These are phyloP conservation scores for Lichtheimia ramosa DNA, from an alignment of 371 early-diverging fungal species.

Conservation along the genomic window DNA sequence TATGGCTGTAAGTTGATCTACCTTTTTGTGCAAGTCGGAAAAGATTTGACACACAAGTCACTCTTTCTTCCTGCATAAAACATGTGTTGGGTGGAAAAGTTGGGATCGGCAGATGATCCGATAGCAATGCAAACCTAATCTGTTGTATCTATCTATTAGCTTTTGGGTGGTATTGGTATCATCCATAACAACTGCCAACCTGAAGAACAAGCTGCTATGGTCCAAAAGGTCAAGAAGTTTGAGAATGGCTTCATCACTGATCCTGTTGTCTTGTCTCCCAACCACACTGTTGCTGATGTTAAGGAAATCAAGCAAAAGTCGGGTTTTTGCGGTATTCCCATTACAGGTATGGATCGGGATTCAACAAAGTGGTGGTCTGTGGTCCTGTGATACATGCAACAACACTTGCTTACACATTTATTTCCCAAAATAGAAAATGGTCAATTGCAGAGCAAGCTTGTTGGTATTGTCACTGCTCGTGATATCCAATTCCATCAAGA, in stretches of 20 bases:
- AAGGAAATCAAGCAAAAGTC: conserved; percentile 79
- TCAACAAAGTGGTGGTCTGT: not conserved
- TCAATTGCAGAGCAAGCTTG: conserved; percentile 82
- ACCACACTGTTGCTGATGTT: conserved; percentile 86
- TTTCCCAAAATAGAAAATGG: conserved; percentile 65
- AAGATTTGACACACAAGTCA: too few species aligned
- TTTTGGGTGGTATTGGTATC: conserved; percentile 95
- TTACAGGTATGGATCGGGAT: conserved; percentile 69
- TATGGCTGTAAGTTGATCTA: conserved; percentile 78
- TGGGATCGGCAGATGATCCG: conserved; percentile 1
- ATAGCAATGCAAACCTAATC: not conserved
- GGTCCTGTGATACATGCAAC: not conserved
- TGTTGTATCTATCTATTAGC: conserved; percentile 25
- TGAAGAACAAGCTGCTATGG: conserved; percentile 96
- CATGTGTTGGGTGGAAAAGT: too few species aligned
- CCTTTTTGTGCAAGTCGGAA: too few species aligned
- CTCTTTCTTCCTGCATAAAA: too few species aligned
- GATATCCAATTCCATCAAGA: conserved; percentile 92
- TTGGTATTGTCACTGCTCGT: conserved; percentile 95
- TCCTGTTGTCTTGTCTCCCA: conserved; percentile 85
- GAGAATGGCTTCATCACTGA: conserved; percentile 98
- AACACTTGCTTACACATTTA: not conserved
- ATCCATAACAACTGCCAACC: conserved; percentile 96
- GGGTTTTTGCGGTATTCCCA: conserved; percentile 97
- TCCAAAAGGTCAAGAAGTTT: conserved; percentile 95